phyloP scores from a whole-genome alignment of 495 filamentous ascomycete species.

The Podospora sp. region DNA sequence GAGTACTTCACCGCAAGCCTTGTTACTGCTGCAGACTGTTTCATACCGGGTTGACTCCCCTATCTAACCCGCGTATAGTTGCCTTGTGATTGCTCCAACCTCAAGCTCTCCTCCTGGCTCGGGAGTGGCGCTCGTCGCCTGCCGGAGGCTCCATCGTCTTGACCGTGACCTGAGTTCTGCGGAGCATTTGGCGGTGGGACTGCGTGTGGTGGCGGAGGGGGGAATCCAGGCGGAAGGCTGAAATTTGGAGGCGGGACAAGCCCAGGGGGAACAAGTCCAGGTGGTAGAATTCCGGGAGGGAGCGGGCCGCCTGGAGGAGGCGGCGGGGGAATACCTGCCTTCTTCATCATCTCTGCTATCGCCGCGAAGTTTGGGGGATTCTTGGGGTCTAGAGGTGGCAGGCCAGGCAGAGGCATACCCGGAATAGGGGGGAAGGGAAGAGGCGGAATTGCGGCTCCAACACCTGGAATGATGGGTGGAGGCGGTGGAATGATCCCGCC shows the following conservation, averaged over 20 bases:
- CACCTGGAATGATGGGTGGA: constrained; percentile 34
- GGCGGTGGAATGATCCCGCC: constrained; percentile 37
- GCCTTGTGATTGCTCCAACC: constrained; percentile 70
- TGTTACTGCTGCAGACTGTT: no score
- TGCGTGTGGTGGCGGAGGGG: constrained; percentile 25
- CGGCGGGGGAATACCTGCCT: constrained; percentile 53
- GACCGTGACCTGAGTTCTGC: not conserved
- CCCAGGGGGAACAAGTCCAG: constrained; percentile 54
- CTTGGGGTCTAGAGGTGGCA: constrained; percentile 56
- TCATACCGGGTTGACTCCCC: not conserved
- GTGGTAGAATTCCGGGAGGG: constrained; percentile 53
- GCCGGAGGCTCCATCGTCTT: constrained; percentile 3
- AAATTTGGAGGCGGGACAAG: constrained; percentile 52
- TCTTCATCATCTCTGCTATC: constrained; percentile 64
- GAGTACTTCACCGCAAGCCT: no score
- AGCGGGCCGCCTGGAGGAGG: constrained; percentile 45
- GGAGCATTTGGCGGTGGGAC: not conserved
- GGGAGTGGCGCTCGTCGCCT: constrained; percentile 68
- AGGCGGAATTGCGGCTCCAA: constrained; percentile 47
- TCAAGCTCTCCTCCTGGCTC: constrained; percentile 80
- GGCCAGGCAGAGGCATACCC: constrained; percentile 20
- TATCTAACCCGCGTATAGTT: constrained; percentile 52
- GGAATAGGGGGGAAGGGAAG: constrained; percentile 39
- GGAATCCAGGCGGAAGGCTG: constrained; percentile 34
- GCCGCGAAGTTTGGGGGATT: constrained; percentile 69